Percentiles rank a stretch among this genome's conserved stretches.
These are phyloP conservation scores for Cytospora chrysosperma DNA, from an alignment of 2,329 filamentous ascomycete genomes.

Conservation along the genomic window DNA sequence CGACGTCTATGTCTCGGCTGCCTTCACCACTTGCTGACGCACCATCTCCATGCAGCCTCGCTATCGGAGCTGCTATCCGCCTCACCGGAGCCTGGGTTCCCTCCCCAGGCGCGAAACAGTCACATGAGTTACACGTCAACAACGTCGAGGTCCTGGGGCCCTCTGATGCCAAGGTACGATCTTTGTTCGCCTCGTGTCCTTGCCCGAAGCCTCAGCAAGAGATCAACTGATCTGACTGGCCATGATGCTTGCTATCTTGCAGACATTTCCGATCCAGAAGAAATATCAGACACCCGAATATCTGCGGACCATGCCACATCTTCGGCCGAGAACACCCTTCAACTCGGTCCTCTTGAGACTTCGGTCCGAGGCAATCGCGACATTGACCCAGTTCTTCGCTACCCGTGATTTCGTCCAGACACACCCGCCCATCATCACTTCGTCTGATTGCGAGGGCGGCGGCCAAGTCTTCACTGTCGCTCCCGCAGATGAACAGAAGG, in stretches of 20 bases:
- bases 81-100: slow-evolving; percentile 75
- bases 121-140: slow-evolving; percentile 76
- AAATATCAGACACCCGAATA: slow-evolving; percentile 92
- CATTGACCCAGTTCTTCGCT: slow-evolving; percentile 74
- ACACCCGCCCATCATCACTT: slow-evolving; percentile 92
- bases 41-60: slow-evolving; percentile 56
- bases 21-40: slow-evolving; percentile 32
- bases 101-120: slow-evolving; percentile 67
- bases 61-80: slow-evolving; percentile 77
- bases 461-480: slow-evolving; percentile 85
- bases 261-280: slow-evolving; percentile 93
- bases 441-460: slow-evolving; percentile 94
- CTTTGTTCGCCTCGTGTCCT: background rate
- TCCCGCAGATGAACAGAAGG: slow-evolving; percentile 38
- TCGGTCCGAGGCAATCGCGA: slow-evolving; percentile 74
- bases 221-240: slow-evolving; percentile 21
- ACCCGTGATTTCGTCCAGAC: slow-evolving; percentile 72
- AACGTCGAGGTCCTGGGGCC: slow-evolving; percentile 69
- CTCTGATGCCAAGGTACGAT: slow-evolving; percentile 71
- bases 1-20: slow-evolving; percentile 28
- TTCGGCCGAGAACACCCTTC: slow-evolving; percentile 77
- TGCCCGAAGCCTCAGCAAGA: background rate
- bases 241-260: slow-evolving; percentile 21
- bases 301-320: slow-evolving; percentile 82
- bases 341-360: slow-evolving; percentile 79